Evolutionary conservation across 2,329 filamentous ascomycete genomes (phyloP).

Genomic region (Alternaria solani): DNA sequence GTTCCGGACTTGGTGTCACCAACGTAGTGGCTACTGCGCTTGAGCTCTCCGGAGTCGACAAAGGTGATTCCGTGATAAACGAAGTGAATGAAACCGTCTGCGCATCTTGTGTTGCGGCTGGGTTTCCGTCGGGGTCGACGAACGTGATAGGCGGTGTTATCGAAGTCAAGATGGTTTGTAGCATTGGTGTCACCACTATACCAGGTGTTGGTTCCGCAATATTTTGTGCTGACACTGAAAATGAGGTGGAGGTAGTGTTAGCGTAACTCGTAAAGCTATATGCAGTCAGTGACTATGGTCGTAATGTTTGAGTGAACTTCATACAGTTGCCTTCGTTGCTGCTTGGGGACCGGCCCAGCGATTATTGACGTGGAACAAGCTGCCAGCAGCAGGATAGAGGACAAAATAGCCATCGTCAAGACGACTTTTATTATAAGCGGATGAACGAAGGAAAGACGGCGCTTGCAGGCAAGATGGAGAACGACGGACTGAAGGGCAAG

Average conservation of each 20-base stretch:
- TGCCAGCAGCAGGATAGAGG: constrained; percentile 49
- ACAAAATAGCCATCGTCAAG: constrained; percentile 39
- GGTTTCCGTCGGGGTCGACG: constrained; percentile 39
- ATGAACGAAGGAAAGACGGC: constrained; percentile 20
- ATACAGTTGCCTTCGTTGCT: constrained; percentile 40
- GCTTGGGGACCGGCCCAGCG: constrained; percentile 46
- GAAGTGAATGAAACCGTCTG: constrained; percentile 43
- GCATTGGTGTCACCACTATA: constrained; percentile 45
- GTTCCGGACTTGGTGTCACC: constrained; percentile 11
- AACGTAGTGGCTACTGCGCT: constrained; percentile 14
- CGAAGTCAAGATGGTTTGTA: constrained; percentile 37
- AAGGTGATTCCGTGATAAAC: constrained; percentile 37
- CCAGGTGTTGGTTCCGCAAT: constrained; percentile 42
- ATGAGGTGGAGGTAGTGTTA: constrained; percentile 28
- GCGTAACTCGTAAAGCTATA: constrained; percentile 38
- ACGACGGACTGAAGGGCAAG: constrained; percentile 28
- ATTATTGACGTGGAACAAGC: constrained; percentile 39
- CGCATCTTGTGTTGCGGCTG: constrained; percentile 40
- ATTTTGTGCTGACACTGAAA: constrained; percentile 15
- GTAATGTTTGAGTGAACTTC: constrained; percentile 9
- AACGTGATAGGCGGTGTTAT: constrained; percentile 45
- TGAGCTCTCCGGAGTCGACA: constrained; percentile 22
- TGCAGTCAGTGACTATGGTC: constrained; percentile 16
- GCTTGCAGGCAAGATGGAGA: constrained; percentile 9
- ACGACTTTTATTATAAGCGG: constrained; percentile 25